Percentiles rank a stretch among this genome's conserved stretches.
phyloP scores from a whole-genome alignment of 106 monocot species.

The Dendrobium officinale region DNA sequence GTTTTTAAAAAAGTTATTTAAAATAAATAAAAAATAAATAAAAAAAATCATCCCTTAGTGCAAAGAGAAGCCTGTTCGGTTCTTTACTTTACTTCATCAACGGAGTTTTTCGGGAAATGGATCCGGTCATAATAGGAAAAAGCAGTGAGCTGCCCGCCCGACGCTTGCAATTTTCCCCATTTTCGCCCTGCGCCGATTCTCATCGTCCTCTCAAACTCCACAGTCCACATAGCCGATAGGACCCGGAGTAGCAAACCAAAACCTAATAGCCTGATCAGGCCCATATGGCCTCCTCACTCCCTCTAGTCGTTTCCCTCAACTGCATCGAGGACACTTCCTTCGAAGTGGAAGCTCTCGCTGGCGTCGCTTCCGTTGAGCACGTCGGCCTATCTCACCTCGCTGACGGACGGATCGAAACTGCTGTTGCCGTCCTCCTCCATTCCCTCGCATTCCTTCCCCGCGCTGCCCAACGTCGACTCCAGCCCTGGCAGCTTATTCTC shows the following conservation, averaged over 20 bases:
- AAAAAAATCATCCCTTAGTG: no score
- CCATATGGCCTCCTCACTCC: constrained; percentile 15
- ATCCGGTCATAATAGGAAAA: no score
- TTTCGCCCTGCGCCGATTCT: neutral
- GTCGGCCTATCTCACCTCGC: constrained; percentile 58
- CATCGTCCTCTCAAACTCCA: neutral
- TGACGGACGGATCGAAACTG: constrained; percentile 62
- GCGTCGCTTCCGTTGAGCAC: constrained; percentile 71
- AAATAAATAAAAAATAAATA: no score
- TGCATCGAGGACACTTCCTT: constrained; percentile 77
- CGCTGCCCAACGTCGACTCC: constrained; percentile 83
- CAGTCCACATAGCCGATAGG: neutral
- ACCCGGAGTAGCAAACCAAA: neutral
- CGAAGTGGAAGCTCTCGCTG: constrained; percentile 56
- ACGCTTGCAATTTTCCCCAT: neutral
- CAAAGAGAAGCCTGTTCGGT: no score
- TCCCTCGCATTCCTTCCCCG: constrained; percentile 89
- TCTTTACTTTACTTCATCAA: no score
- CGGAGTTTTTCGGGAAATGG: no score
- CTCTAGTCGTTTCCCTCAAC: constrained; percentile 81
- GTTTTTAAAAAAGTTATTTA: no score
- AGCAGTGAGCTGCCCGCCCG: neutral
- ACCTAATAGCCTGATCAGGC: neutral
- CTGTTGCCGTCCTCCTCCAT: constrained; percentile 64
- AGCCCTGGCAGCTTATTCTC: constrained; percentile 75